phyloP scores from a whole-genome alignment of 129 eudicot species.

The Saposhnikovia divaricata region DNA sequence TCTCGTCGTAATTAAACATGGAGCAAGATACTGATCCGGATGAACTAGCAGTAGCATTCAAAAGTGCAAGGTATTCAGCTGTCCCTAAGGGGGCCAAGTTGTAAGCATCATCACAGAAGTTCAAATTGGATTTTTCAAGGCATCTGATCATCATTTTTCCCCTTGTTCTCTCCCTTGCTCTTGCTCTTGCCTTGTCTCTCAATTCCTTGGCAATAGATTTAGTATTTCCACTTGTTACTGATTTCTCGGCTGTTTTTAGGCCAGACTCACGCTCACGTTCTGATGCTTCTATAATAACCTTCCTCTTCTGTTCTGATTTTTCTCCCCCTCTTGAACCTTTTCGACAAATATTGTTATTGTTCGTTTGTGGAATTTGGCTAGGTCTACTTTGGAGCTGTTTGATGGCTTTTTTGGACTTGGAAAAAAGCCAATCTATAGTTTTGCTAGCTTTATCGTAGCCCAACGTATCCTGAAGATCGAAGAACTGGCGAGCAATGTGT shows the following conservation, averaged over 20 bases:
- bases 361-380: constrained; percentile 13
- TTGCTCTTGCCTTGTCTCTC: constrained; percentile 49
- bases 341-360: neutral
- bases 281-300: neutral
- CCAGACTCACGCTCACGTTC: constrained; percentile 8
- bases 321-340: constrained; percentile 11
- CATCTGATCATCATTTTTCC: constrained; percentile 34
- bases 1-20: constrained; percentile 8
- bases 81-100: constrained; percentile 19
- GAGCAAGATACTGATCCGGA: constrained; percentile 8
- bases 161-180: constrained; percentile 49
- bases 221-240: neutral
- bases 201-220: constrained; percentile 19
- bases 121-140: constrained; percentile 11
- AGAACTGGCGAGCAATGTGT: constrained; percentile 51
- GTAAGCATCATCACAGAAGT: neutral
- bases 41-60: constrained; percentile 13
- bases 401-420: constrained; percentile 51
- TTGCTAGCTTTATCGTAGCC: constrained; percentile 64
- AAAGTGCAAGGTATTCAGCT: constrained; percentile 14
- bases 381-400: constrained; percentile 23
- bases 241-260: constrained; percentile 11
- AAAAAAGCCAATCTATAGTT: constrained; percentile 58
- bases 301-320: constrained; percentile 9
- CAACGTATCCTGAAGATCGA: constrained; percentile 55